A percentile compares a stretch with the other conserved stretches of the same genome.
Conservation (phyloP, 139 green algal genomes). For the Haematococcus sp. region DNA sequence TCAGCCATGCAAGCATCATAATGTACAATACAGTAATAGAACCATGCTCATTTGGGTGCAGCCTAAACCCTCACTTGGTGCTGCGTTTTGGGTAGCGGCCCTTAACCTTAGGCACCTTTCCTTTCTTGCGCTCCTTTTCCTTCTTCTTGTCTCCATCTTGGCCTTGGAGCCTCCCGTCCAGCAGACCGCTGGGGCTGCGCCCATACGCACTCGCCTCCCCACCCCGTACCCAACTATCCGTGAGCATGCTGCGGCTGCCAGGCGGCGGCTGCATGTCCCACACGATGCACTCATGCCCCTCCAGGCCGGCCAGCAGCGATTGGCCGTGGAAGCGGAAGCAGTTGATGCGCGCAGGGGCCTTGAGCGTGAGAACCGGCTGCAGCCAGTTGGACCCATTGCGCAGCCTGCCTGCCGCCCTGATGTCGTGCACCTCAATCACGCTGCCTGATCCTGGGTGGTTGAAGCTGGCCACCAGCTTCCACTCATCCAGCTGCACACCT, state of each 20-base stretch:
- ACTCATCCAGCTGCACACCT: slow-evolving; percentile 51
- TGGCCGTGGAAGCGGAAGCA: slow-evolving; percentile 44
- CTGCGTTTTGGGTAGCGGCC: neutral
- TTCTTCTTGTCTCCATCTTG: slow-evolving; percentile 2
- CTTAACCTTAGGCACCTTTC: neutral
- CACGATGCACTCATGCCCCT: slow-evolving; percentile 36
- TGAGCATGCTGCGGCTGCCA: no score
- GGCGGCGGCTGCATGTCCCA: slow-evolving; percentile 30
- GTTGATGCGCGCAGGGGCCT: slow-evolving; percentile 24
- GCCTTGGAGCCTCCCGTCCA: neutral
- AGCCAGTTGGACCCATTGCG: neutral
- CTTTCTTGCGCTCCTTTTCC: neutral
- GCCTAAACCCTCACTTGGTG: neutral
- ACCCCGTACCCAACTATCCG: no score
- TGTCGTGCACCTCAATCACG: slow-evolving; percentile 39
- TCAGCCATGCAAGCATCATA: no score
- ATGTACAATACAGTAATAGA: no score
- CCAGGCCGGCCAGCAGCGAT: slow-evolving; percentile 34
- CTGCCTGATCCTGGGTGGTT: slow-evolving; percentile 3
- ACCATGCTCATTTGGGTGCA: no score
- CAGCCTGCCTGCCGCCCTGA: slow-evolving; percentile 2
- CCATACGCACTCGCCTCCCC: no score
- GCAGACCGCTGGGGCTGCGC: neutral
- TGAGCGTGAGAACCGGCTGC: slow-evolving; percentile 29
- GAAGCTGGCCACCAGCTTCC: slow-evolving; percentile 44